Base-by-base conservation (phyloP, 257 asterid genomes). In the Fraxinus pennsylvanica region DNA sequence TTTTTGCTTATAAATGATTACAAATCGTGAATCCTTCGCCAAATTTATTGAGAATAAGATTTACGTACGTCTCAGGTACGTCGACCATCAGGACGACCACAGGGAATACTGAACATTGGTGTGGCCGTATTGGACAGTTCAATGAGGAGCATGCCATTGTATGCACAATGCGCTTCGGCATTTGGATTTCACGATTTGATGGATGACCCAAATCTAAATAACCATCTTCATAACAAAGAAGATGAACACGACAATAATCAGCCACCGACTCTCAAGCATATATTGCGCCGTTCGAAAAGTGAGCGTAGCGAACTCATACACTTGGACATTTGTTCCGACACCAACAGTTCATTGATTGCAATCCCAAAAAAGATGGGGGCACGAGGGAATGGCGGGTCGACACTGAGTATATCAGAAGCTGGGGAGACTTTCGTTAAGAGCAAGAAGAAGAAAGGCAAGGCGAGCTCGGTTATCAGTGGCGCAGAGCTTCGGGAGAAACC, bases 401-500 rank as follows among this genome's bases (percentile, higher is more conserved):
- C 88, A 35, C 76, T 94, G 2, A 83, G 91, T 78, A 84, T 86
- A 39, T 82, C 96, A 2, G 86, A 89, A 22, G 82, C 57, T 12
- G 61, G 75, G 39, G 84, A 82, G 41, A 82, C 83, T 0, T 78
- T 88, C 15, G 61, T 71, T 15, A 75, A 65, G 38, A 75, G 74
- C 12, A 67, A 50, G 45, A 81, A 67, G 6, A 82, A 73, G 87
- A 90, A 68, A 83, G 91, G 92, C 4, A 93, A 91, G 81, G 95
- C 98, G 0, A 89, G 96, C 74, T 92, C 98, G 0, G 91, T 90
- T 12, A 87, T 93, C 12, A 87, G 83, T 10, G 94, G 93, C 1
- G 88, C 87, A 1, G 97, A 93, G 75, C 77, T 87, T 6, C 72
- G 82, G 54, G 86, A 89, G 76, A 85, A 79, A 38, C 82, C 88